Conservation (phyloP, 257 asterid species). For the Solanum tacnaense region DNA sequence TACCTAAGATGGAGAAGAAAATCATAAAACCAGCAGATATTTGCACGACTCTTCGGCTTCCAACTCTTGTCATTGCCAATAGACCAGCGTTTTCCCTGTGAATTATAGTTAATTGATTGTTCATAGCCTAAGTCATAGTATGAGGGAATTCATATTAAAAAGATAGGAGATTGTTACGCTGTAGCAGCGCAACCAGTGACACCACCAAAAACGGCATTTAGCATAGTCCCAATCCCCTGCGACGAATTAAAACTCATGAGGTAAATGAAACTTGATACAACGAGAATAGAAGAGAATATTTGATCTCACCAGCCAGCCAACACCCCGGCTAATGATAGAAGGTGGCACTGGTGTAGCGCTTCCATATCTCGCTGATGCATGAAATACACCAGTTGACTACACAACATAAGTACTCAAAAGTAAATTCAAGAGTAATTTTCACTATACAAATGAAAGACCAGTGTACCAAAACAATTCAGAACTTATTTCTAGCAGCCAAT, state of each 20-base stretch:
- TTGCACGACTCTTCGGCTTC: slow-evolving; percentile 76
- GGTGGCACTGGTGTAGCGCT: slow-evolving; percentile 90
- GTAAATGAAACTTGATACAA: neutral
- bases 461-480: neutral
- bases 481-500: neutral
- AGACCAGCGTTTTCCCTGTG: slow-evolving; percentile 76
- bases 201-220: slow-evolving; percentile 59
- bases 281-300: neutral
- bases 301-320: slow-evolving; percentile 68
- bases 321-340: slow-evolving; percentile 68
- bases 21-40: slow-evolving; percentile 69
- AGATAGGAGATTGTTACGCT: slow-evolving; percentile 33
- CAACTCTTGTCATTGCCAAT: slow-evolving; percentile 62
- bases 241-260: neutral
- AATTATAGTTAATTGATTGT: neutral
- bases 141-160: neutral
- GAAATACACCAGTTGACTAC: slow-evolving; percentile 69
- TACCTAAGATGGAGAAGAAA: slow-evolving; percentile 62
- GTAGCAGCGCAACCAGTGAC: slow-evolving; percentile 56
- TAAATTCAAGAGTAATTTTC: neutral
- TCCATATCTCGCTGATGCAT: slow-evolving; percentile 80
- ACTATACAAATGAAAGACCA: neutral
- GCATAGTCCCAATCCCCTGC: slow-evolving; percentile 64
- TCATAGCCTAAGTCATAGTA: neutral
- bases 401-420: neutral